These are phyloP conservation scores for Zea luxurians DNA, from an alignment of 176 grass and related monocot genomes.

Conservation along the genomic window DNA sequence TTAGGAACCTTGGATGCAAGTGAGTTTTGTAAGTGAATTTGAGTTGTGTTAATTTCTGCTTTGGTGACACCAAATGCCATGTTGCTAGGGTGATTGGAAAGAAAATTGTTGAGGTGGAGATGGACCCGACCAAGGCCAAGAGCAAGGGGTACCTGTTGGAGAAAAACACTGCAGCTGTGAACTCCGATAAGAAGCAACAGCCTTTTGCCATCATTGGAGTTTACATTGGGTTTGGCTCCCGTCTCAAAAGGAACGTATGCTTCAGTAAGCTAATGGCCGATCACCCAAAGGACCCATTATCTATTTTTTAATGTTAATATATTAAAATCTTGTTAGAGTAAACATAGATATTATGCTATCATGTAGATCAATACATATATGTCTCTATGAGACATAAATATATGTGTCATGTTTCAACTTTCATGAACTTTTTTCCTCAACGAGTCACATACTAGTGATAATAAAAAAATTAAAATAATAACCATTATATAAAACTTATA, in stretches of 20 bases:
- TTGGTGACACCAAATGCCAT: slow-evolving; percentile 22
- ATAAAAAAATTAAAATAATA: no score
- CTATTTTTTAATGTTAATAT: no score
- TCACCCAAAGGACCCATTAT: no score
- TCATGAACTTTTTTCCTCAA: no score
- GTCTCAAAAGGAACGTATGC: slow-evolving; percentile 74
- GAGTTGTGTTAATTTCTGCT: neutral
- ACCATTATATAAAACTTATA: no score
- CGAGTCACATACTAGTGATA: no score
- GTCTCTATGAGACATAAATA: no score
- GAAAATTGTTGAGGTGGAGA: slow-evolving; percentile 86
- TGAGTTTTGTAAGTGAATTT: slow-evolving; percentile 41
- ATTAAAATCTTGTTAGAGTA: no score
- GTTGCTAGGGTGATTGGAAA: slow-evolving; percentile 64
- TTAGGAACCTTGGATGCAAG: slow-evolving; percentile 89
- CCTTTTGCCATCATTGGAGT: slow-evolving; percentile 87
- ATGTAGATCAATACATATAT: no score
- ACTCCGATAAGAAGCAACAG: slow-evolving; percentile 50
- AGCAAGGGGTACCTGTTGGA: slow-evolving; percentile 79
- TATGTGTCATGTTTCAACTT: no score
- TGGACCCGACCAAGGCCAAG: slow-evolving; percentile 85
- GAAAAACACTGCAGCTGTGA: slow-evolving; percentile 46
- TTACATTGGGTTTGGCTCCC: slow-evolving; percentile 93
- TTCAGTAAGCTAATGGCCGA: no score
- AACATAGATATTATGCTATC: no score